Base-by-base conservation (phyloP, 768 basidiomycete species). In the Phanerodontia chrysosporium region DNA sequence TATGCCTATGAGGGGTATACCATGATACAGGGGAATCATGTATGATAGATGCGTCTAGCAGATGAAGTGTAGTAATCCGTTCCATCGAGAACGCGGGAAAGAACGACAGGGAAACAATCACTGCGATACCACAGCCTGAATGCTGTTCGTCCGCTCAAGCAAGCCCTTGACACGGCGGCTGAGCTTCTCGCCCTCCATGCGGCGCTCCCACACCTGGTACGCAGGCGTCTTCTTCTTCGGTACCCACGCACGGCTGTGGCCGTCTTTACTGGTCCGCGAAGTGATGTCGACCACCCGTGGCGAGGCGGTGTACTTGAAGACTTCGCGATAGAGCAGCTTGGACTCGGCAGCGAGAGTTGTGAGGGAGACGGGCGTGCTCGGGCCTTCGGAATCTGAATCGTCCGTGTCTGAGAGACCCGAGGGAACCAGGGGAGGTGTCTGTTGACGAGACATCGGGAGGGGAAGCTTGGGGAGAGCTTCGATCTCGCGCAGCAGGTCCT, bases 211-310 rank as follows among this genome's bases (percentile, higher is more conserved):
- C 10, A 97, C 78, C 68, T 95, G 94, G 62, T 90, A 83, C 27
- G 87, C 88, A 16, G 95, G 94, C 57, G 80, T 86, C 67, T 84
- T 82, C 77, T 87, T 91, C 76, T 81, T 83, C 28, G 90, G 89
- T 69, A 89, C 74, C 95, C 95, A 96, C 24, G 80, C 80, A 64
- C 80, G 80, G 21, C 24, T n/a, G 16, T 13, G 39, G 21, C 54
- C 56, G 27, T 49, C 49, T 24, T 83, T 73, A 67, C 80, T 80
- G 36, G 79, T 78, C 52, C 83, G 81, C 61, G 84, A 66, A 0
- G 89, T 86, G 25, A 99, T 77, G 71, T 98, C 95, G 36, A 99
- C 90, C 28, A 99, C 87, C 5, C 83, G 81, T 0, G 92, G 89
- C 1, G 86, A 84, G 0, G 93, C 85, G 1, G 94, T 91, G 71